phyloP scores from a whole-genome alignment of 129 eudicot species.

The Apium graveolens region DNA sequence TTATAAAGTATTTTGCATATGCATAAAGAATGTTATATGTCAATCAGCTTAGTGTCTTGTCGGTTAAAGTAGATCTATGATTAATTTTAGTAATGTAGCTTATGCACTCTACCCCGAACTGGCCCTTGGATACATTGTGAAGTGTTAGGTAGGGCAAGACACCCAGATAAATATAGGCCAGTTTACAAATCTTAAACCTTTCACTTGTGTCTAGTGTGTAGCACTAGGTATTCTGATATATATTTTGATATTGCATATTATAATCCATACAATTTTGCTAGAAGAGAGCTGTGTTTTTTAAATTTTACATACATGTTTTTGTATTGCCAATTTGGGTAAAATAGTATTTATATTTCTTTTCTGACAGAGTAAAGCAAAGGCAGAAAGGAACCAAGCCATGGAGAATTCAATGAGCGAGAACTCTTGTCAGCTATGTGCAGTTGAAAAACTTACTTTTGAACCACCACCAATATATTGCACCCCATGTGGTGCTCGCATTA shows the following conservation, averaged over 20 bases:
- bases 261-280: not conserved
- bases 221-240: not conserved
- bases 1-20: not conserved
- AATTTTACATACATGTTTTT: not conserved
- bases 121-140: not conserved
- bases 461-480: constrained; percentile 92
- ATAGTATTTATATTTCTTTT: not conserved
- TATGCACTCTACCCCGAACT: not conserved
- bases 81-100: not conserved
- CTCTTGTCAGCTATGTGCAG: constrained; percentile 92
- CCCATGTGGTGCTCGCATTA: constrained; percentile 84
- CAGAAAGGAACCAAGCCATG: constrained; percentile 90
- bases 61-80: not conserved
- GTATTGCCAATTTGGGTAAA: not conserved
- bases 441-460: constrained; percentile 89
- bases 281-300: not conserved
- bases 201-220: not conserved
- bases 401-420: constrained; percentile 82
- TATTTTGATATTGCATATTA: not conserved
- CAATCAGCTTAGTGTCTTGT: not conserved
- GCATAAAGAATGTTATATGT: not conserved
- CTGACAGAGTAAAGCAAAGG: constrained; percentile 89
- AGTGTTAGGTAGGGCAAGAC: not conserved
- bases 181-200: not conserved
- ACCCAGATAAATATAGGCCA: not conserved